A percentile compares a stretch with the other conserved stretches of the same genome.
Evolutionary conservation across 2,329 filamentous ascomycete species (phyloP).

Genomic region (Bertia moriformis): DNA sequence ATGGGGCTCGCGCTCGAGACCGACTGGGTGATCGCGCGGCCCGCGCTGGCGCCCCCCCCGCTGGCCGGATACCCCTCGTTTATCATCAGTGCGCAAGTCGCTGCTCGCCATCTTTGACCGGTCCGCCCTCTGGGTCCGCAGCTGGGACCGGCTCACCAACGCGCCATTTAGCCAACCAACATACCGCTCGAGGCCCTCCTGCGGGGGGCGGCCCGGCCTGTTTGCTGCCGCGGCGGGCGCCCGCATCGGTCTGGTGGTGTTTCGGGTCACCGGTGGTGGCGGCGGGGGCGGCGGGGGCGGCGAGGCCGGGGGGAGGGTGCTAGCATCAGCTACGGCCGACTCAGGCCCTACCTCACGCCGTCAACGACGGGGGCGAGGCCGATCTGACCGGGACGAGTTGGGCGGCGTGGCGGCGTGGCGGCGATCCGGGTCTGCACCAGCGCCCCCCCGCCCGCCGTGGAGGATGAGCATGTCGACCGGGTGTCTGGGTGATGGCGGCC

Average conservation of each 20-base stretch:
- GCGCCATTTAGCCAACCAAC: slow-evolving; percentile 66
- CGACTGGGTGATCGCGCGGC: slow-evolving; percentile 57
- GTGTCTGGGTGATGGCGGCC: slow-evolving; percentile 59
- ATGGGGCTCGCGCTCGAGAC: slow-evolving; percentile 55
- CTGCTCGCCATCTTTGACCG: slow-evolving; percentile 83
- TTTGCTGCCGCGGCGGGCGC: slow-evolving; percentile 66
- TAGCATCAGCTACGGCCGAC: no score
- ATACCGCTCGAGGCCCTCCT: slow-evolving; percentile 71
- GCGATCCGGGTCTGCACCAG: slow-evolving; percentile 70
- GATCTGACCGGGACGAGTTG: slow-evolving; percentile 70
- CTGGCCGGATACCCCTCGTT: no score
- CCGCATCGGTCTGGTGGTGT: slow-evolving; percentile 64
- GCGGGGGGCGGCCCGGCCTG: slow-evolving; percentile 56
- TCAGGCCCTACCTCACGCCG: slow-evolving; percentile 57
- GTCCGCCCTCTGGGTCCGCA: slow-evolving; percentile 66
- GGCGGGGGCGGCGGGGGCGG: no score
- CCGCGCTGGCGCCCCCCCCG: slow-evolving; percentile 40
- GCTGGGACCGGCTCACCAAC: slow-evolving; percentile 61
- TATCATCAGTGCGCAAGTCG: slow-evolving; percentile 99
- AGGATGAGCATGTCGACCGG: slow-evolving; percentile 57
- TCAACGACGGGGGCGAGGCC: slow-evolving; percentile 63
- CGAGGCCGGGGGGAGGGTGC: no score
- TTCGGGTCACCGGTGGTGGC: slow-evolving; percentile 40
- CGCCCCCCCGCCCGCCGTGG: slow-evolving; percentile 48
- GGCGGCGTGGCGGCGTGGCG: slow-evolving; percentile 61